Conservation (phyloP, 2,329 filamentous ascomycete genomes). For the Trichoderma asperellum region DNA sequence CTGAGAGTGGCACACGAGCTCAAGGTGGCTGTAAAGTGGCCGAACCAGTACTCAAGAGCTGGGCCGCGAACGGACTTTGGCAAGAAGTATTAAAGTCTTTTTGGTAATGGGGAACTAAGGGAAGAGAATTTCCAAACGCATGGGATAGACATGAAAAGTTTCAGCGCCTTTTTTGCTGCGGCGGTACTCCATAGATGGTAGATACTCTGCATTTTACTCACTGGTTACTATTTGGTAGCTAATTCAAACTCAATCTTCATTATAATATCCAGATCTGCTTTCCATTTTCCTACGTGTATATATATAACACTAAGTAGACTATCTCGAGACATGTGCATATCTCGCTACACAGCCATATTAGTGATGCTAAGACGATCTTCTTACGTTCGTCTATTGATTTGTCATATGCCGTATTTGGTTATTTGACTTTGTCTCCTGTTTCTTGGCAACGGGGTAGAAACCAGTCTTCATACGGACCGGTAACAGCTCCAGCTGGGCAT, state of each 20-base stretch:
- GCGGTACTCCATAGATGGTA: not conserved
- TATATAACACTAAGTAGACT: not conserved
- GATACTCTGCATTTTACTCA: not conserved
- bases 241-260: not conserved
- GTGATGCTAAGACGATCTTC: not conserved
- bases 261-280: not conserved
- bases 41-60: constrained; percentile 64
- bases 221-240: not conserved
- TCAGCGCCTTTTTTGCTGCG: not conserved
- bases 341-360: not conserved
- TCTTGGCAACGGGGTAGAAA: not conserved
- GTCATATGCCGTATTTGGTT: not conserved
- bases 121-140: not conserved
- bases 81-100: constrained; percentile 19
- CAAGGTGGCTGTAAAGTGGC: constrained; percentile 70
- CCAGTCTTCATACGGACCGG: not conserved
- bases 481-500: not conserved
- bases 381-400: not conserved
- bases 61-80: constrained; percentile 27
- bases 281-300: not conserved
- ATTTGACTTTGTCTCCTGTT: not conserved
- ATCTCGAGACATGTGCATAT: not conserved
- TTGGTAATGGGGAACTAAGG: not conserved
- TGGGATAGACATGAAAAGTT: not conserved
- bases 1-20: constrained; percentile 74